These are phyloP conservation scores for Microdochium paspali DNA, from an alignment of 2,329 filamentous ascomycete genomes.

Conservation along the genomic window DNA sequence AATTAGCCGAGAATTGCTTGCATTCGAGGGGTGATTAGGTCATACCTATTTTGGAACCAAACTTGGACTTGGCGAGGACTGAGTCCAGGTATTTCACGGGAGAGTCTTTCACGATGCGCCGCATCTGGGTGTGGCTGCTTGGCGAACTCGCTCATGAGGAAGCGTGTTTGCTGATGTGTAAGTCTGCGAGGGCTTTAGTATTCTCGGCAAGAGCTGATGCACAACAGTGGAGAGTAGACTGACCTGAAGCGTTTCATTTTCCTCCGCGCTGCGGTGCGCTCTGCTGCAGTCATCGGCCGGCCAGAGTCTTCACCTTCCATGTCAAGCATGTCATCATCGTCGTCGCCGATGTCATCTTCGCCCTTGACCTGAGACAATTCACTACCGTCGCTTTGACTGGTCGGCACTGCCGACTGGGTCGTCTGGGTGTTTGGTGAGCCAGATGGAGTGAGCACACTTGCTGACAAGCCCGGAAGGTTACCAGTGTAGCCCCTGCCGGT, in stretches of 20 bases:
- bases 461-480: conserved; percentile 26
- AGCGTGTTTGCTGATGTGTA: conserved; percentile 94
- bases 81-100: conserved; percentile 81
- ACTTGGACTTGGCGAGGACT: conserved; percentile 92
- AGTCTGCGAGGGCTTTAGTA: conserved; percentile 50
- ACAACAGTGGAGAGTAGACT: conserved; percentile 13
- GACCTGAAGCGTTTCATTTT: conserved; percentile 77
- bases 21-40: conserved; percentile 3
- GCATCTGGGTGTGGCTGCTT: conserved; percentile 92
- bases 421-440: conserved; percentile 25
- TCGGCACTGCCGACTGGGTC: conserved; percentile 21
- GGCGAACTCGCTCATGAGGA: conserved; percentile 93
- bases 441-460: conserved; percentile 29
- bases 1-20: conserved; percentile 7
- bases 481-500: conserved; percentile 27
- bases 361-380: conserved; percentile 31
- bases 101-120: conserved; percentile 77
- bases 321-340: conserved; percentile 47
- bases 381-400: conserved; percentile 25
- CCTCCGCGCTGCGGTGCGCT: conserved; percentile 41
- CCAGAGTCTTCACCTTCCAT: conserved; percentile 30
- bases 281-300: conserved; percentile 43
- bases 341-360: conserved; percentile 42
- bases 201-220: conserved; percentile 1
- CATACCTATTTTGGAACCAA: conserved; percentile 96